A percentile compares a stretch with the other conserved stretches of the same genome.
phyloP scores from a whole-genome alignment of 176 grass and related monocot genomes.

The Rhynchospora breviuscula region DNA sequence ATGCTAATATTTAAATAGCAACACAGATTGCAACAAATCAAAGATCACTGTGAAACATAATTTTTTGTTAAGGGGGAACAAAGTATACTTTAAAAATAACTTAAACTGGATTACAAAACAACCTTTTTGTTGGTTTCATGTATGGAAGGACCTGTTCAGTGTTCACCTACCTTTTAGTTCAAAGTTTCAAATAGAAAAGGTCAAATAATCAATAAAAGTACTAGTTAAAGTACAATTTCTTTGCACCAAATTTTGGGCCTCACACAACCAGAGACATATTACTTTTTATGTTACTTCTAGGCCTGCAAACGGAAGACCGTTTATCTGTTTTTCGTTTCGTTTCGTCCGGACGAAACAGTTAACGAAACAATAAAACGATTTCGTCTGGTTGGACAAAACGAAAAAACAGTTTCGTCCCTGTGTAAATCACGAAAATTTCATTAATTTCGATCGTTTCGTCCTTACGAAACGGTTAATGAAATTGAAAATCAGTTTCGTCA shows the following conservation, averaged over 20 bases:
- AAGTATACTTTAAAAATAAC: slow-evolving; percentile 3
- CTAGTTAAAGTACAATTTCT: background rate
- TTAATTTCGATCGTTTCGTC: no score
- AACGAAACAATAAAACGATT: no score
- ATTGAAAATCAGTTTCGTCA: no score
- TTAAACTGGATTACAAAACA: background rate
- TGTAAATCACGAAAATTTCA: no score
- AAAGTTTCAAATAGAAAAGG: background rate
- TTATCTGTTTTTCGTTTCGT: no score
- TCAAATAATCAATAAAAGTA: background rate
- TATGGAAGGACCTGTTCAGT: background rate
- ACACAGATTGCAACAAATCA: background rate
- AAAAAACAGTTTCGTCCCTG: no score
- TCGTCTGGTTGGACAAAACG: no score
- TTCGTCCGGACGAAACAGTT: no score
- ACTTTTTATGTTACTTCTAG: background rate
- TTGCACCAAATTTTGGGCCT: background rate
- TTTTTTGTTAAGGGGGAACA: background rate
- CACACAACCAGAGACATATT: background rate
- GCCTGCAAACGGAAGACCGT: no score
- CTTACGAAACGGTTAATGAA: no score
- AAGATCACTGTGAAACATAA: background rate
- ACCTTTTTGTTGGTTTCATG: background rate
- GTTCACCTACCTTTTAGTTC: slow-evolving; percentile 10
- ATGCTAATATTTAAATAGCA: background rate